A percentile compares a stretch with the other conserved stretches of the same genome.
These are phyloP conservation scores for Lactarius sp. DNA, from an alignment of 768 basidiomycete genomes.

Conservation along the genomic window DNA sequence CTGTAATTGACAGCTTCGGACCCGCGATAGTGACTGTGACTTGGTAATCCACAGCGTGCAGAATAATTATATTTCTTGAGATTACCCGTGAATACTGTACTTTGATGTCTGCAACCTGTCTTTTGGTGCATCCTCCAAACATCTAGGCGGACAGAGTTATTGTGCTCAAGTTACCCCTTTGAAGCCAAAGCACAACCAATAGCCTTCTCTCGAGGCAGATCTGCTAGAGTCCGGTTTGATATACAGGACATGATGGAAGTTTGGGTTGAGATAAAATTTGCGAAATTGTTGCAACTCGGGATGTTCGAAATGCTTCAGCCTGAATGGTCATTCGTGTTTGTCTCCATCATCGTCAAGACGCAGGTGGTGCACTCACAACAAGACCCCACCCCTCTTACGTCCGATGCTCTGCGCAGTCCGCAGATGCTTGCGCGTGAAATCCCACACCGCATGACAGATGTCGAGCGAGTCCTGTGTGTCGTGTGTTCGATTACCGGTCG, in stretches of 20 bases:
- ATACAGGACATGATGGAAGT: conserved; percentile 62
- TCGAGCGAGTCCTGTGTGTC: conserved; percentile 69
- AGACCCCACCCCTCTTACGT: conserved; percentile 43
- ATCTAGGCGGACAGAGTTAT: background rate
- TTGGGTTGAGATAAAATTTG: conserved; percentile 47
- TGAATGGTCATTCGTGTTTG: conserved; percentile 31
- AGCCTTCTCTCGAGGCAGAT: conserved; percentile 72
- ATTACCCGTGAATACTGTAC: background rate
- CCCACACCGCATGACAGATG: conserved; percentile 68
- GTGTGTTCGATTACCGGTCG: conserved; percentile 59
- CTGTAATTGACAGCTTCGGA: background rate
- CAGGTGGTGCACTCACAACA: conserved; percentile 46
- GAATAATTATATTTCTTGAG: background rate
- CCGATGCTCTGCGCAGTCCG: conserved; percentile 42
- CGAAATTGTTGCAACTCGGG: conserved; percentile 67
- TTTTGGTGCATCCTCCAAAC: background rate
- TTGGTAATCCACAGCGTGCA: background rate
- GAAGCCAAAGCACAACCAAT: conserved; percentile 82
- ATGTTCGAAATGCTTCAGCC: conserved; percentile 83
- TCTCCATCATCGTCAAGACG: conserved; percentile 5
- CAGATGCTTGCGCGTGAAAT: conserved; percentile 56
- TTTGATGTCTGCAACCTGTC: background rate
- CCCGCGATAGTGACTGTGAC: background rate
- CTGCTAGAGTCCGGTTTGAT: conserved; percentile 84
- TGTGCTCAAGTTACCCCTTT: conserved; percentile 2